phyloP scores from a whole-genome alignment of 2,329 filamentous ascomycete genomes.

The Pestalotiopsis sp. region DNA sequence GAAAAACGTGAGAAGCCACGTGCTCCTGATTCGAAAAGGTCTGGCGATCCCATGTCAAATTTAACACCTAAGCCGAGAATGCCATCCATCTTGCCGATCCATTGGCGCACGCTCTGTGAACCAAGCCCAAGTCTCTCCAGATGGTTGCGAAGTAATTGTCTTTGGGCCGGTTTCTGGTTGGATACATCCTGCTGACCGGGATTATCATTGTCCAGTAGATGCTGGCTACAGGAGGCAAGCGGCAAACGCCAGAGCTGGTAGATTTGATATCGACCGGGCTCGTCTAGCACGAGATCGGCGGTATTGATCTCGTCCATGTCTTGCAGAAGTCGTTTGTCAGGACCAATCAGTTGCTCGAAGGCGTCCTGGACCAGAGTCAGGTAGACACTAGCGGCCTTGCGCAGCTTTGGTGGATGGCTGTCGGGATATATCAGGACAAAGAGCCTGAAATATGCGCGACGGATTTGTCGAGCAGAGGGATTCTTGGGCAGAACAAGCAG shows the following conservation, averaged over 20 bases:
- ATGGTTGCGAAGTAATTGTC: neutral
- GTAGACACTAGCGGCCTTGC: conserved; percentile 40
- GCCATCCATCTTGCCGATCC: conserved; percentile 38
- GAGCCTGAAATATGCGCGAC: conserved; percentile 46
- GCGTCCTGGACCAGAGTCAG: conserved; percentile 44
- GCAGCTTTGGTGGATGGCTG: conserved; percentile 40
- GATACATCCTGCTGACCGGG: neutral
- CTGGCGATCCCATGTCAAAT: neutral
- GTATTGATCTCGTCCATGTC: conserved; percentile 27
- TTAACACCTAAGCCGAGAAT: neutral
- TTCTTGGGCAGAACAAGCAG: conserved; percentile 44
- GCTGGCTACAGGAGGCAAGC: neutral
- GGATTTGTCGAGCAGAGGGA: conserved; percentile 37
- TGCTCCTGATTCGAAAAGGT: conserved; percentile 5
- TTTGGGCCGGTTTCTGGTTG: neutral
- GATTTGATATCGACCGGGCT: conserved; percentile 4
- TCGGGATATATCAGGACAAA: conserved; percentile 47
- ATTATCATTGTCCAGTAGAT: neutral
- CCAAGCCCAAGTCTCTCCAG: neutral
- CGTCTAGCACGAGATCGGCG: neutral
- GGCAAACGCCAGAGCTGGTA: conserved; percentile 1
- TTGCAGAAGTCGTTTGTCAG: conserved; percentile 42
- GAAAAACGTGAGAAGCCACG: conserved; percentile 36
- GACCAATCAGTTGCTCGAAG: conserved; percentile 51
- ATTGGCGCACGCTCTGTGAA: neutral